phyloP scores from a whole-genome alignment of 2,329 filamentous ascomycete species.

The Lecanosticta acicola region DNA sequence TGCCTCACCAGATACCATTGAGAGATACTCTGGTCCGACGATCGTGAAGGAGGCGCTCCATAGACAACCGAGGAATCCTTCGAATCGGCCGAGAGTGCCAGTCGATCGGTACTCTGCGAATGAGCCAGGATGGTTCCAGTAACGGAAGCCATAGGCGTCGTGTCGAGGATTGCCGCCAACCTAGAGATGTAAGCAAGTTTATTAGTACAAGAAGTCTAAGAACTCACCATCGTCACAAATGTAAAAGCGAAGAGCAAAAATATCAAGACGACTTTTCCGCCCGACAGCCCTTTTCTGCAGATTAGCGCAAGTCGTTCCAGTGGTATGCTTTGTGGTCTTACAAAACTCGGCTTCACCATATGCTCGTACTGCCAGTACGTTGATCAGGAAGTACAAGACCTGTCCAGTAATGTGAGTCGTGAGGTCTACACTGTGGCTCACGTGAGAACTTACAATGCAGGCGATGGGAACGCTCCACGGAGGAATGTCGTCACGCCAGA shows the following conservation, averaged over 20 bases:
- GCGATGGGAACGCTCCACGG: slow-evolving; percentile 38
- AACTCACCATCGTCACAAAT: slow-evolving; percentile 32
- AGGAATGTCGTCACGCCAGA: slow-evolving; percentile 43
- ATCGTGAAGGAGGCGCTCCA: slow-evolving; percentile 35
- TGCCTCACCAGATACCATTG: slow-evolving; percentile 46
- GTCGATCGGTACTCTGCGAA: slow-evolving; percentile 28
- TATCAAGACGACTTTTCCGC: slow-evolving; percentile 35
- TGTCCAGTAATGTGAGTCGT: background rate
- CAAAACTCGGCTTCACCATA: slow-evolving; percentile 46
- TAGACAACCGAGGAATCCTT: slow-evolving; percentile 34
- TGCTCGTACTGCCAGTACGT: slow-evolving; percentile 40
- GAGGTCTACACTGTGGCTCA: slow-evolving; percentile 23
- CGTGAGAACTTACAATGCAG: slow-evolving; percentile 30
- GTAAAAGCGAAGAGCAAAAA: slow-evolving; percentile 29
- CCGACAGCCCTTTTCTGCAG: too few relatives aligned
- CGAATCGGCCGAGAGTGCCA: slow-evolving; percentile 31
- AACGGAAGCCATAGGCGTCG: slow-evolving; percentile 40
- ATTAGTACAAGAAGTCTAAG: too few relatives aligned
- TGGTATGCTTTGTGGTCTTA: too few relatives aligned
- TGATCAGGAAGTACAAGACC: slow-evolving; percentile 24
- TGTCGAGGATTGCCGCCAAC: slow-evolving; percentile 30
- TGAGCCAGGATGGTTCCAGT: slow-evolving; percentile 35
- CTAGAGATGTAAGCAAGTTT: too few relatives aligned
- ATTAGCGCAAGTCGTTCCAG: too few relatives aligned
- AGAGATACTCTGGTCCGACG: slow-evolving; percentile 45